These are phyloP conservation scores for Flaveria sonorensis DNA, from an alignment of 129 eudicot species.

Conservation along the genomic window DNA sequence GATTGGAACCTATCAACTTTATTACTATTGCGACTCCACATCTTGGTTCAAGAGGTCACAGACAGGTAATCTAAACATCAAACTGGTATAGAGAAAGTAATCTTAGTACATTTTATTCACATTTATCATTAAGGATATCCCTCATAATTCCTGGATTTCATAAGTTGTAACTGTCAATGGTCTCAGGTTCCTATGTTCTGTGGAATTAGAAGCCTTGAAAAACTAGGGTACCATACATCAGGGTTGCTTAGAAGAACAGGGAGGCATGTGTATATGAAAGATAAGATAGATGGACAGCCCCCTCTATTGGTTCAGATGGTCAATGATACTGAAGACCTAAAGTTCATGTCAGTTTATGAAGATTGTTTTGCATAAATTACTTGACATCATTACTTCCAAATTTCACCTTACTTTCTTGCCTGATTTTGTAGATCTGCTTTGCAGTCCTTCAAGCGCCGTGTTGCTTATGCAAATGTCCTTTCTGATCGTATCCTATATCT, in stretches of 20 bases:
- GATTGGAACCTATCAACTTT: slow-evolving; percentile 82
- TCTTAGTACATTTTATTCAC: background rate
- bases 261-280: slow-evolving; percentile 66
- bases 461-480: slow-evolving; percentile 75
- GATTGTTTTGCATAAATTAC: slow-evolving; percentile 11
- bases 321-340: slow-evolving; percentile 59
- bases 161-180: background rate
- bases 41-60: slow-evolving; percentile 88
- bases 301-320: slow-evolving; percentile 87
- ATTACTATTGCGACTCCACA: slow-evolving; percentile 89
- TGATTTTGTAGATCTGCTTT: slow-evolving; percentile 69
- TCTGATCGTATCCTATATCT: slow-evolving; percentile 78
- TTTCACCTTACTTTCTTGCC: background rate
- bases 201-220: slow-evolving; percentile 69
- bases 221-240: slow-evolving; percentile 51
- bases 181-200: slow-evolving; percentile 71
- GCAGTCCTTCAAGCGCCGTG: slow-evolving; percentile 77
- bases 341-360: slow-evolving; percentile 65
- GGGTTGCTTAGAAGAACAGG: slow-evolving; percentile 80
- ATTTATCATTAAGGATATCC: slow-evolving; percentile 10
- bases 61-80: slow-evolving; percentile 52
- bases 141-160: background rate
- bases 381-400: background rate
- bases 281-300: slow-evolving; percentile 54
- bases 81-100: background rate